Evolutionary conservation across 208 protist species (phyloP).

Genomic region (Leishmania arabica): DNA sequence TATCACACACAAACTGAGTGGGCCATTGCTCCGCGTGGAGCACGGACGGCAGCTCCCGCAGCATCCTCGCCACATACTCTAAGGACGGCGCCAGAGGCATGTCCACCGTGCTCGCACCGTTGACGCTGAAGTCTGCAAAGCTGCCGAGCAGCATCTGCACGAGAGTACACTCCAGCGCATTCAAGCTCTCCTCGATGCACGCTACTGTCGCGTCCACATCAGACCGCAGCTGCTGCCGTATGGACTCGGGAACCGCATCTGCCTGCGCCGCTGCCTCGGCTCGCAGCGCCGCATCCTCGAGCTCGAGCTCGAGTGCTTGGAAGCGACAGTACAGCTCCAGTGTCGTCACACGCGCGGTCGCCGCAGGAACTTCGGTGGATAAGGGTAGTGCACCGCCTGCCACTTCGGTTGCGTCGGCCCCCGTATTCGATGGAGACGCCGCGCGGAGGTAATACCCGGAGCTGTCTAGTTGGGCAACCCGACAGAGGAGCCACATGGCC

Average conservation of each 20-base stretch:
- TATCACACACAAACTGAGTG: conserved; percentile 35
- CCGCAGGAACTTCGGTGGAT: not conserved
- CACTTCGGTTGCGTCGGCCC: not conserved
- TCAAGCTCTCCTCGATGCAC: conserved; percentile 22
- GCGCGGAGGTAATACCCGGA: conserved; percentile 28
- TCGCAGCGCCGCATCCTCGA: conserved; percentile 35
- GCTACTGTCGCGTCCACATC: conserved; percentile 17
- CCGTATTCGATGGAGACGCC: not conserved
- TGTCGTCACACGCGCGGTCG: conserved; percentile 1
- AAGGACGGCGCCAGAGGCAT: not conserved
- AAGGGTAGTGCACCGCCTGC: not conserved
- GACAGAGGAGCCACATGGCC: conserved; percentile 58
- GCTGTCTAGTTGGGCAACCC: conserved; percentile 48
- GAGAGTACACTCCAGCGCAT: conserved; percentile 40
- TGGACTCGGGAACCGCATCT: conserved; percentile 12
- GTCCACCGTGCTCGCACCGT: not conserved
- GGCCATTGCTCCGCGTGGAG: conserved; percentile 49
- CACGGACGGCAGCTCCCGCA: conserved; percentile 23
- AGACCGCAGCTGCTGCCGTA: conserved; percentile 7
- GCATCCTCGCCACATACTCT: conserved; percentile 34
- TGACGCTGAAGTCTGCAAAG: not conserved
- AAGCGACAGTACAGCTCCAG: conserved; percentile 46
- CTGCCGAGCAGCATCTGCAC: conserved; percentile 37
- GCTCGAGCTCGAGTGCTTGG: conserved; percentile 45
- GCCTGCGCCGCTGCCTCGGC: conserved; percentile 1